A percentile compares a stretch with the other conserved stretches of the same genome.
Conservation (phyloP, 129 eudicot genomes). For the Flaveria sonorensis region DNA sequence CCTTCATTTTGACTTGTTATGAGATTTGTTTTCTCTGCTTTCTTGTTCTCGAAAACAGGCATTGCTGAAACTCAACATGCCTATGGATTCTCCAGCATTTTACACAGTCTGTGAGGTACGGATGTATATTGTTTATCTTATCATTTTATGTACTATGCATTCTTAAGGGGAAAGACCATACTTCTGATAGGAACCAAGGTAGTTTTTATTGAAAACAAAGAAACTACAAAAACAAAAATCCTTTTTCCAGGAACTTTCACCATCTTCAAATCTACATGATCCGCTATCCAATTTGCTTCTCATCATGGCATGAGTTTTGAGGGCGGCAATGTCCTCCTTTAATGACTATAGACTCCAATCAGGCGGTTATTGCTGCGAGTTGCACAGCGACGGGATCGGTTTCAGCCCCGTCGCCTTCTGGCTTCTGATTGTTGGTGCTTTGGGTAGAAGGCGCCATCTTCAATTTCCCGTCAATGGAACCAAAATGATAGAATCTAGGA, state of each 20-base stretch:
- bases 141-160: conserved; percentile 5
- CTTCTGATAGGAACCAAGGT: not conserved
- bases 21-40: not conserved
- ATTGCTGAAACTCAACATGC: conserved; percentile 69
- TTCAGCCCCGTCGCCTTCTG: too few species aligned
- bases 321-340: too few species aligned
- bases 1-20: not conserved
- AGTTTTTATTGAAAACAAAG: not conserved
- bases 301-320: too few species aligned
- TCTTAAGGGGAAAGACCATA: conserved; percentile 9
- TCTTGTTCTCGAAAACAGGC: conserved; percentile 48
- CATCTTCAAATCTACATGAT: too few species aligned
- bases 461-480: too few species aligned
- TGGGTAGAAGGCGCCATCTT: too few species aligned
- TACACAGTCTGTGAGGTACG: conserved; percentile 95
- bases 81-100: conserved; percentile 88
- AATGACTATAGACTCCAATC: too few species aligned
- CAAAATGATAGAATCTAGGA: too few species aligned
- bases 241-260: not conserved
- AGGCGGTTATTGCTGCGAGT: too few species aligned
- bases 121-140: not conserved
- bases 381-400: too few species aligned
- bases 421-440: too few species aligned
- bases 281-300: too few species aligned
- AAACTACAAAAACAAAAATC: not conserved